Base-by-base conservation (phyloP, 2,329 filamentous ascomycete genomes). In the Fusarium sp. region DNA sequence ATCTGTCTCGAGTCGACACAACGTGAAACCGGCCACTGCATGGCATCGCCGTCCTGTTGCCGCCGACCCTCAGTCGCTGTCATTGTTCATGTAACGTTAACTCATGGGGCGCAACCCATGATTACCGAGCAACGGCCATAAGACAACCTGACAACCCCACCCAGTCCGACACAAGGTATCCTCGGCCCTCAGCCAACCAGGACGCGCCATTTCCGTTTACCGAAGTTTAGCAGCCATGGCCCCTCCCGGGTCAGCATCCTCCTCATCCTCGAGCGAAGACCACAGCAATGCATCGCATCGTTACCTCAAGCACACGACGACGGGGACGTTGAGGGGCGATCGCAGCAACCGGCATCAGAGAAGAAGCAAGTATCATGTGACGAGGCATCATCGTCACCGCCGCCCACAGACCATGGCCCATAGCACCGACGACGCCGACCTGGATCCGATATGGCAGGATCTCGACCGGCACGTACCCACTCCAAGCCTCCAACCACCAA, bases 371-470 rank as follows among this genome's bases (percentile, higher is more conserved):
- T 77, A 78, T 62, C 71, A 76, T 77, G 76, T 78, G 77, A 78
- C 74, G 52, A 70, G 70, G 63, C 71, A 74, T 72, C 74, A 74
- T 72, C 74, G 71, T 68, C 74, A 69, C 54, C 76, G 70, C 65
- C 78, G 69, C 66, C 66, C 70, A 75, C 77, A 74, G 77, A 83
- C 77, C 85, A 89, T 78, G 75, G 76, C 80, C 69, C 77, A 74
- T 69, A 52, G 6, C 27, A 70, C 76, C 58, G 80, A 80, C 60
- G 78, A 77, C 61, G 78, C 75, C 65, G 82, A 82, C 62, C 69
- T 84, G 73, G 90, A 91, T 85, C 88, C 88, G 86, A 86, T 91
- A 87, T 95, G 93, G 93, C 91, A 94, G 80, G 89, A 94, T 82
- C 88, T 94, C 79, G 91, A 94, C 85, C 93, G 92, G 93, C 94